phyloP scores from a whole-genome alignment of 306 rosid species.

The Cicer cuneatum region DNA sequence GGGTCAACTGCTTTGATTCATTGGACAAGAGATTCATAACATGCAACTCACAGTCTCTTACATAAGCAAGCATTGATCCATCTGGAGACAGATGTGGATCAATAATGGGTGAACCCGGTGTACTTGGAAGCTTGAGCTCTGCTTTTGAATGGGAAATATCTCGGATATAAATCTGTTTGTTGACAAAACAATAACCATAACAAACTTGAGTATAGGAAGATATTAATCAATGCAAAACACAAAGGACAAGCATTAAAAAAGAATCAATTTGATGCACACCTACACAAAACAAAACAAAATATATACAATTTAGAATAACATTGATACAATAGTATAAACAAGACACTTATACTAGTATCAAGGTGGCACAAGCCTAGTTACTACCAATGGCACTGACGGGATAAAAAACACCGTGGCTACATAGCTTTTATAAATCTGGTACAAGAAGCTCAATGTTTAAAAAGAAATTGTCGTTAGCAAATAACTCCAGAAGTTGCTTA shows the following conservation, averaged over 20 bases:
- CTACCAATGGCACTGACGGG: slow-evolving; percentile 18
- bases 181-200: slow-evolving; percentile 40
- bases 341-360: not conserved
- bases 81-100: slow-evolving; percentile 94
- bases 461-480: not conserved
- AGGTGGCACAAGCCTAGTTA: slow-evolving; percentile 14
- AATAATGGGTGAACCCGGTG: slow-evolving; percentile 69
- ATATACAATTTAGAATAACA: slow-evolving; percentile 20
- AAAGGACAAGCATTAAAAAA: not conserved
- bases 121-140: slow-evolving; percentile 78
- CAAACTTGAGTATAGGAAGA: slow-evolving; percentile 41
- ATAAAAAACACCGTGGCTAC: slow-evolving; percentile 10
- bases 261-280: slow-evolving; percentile 9
- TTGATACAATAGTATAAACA: not conserved
- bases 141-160: slow-evolving; percentile 67
- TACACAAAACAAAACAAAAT: not conserved
- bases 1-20: slow-evolving; percentile 78
- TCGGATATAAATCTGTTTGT: slow-evolving; percentile 79
- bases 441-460: slow-evolving; percentile 8
- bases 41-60: slow-evolving; percentile 75
- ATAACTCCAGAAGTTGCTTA: slow-evolving; percentile 28
- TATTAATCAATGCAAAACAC: slow-evolving; percentile 10
- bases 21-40: slow-evolving; percentile 66
- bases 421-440: slow-evolving; percentile 8
- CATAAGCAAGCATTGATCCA: slow-evolving; percentile 80